Base-by-base conservation (phyloP, 192 early-diverging fungal species). In the Phlyctochytrium planicorne region DNA sequence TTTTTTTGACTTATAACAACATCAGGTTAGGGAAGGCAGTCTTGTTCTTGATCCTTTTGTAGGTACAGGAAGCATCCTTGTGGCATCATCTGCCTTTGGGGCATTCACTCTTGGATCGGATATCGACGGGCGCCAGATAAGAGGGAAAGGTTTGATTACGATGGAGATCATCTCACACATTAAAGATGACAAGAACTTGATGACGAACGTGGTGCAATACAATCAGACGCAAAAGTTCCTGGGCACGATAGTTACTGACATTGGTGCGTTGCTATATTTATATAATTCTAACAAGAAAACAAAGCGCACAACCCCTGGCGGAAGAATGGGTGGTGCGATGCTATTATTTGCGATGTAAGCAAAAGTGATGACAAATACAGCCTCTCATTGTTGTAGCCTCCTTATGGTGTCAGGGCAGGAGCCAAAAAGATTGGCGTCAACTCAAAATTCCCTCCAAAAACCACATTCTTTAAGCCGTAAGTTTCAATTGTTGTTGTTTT, bases 101-200 rank as follows among this genome's bases (percentile, higher is more conserved):
- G 88, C 93, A 0, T 91, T 79, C 69, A 93, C 94, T 0, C 74
- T 97, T 67, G 97, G 97, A 2, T 88, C 93, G 2, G 97, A 99
- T 82, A 99, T 99, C 70, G 95, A 99, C 67, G 97, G 97, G 17
- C 86, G 95, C 52, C 95, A 99, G 80, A 97, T 99, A 53, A 80
- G 97, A 24, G 97, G 97, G 3, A 93, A 92, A 52, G 82, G 86
- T 63, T 36, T 27, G 6, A 20, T 47, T 47, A 47, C 40, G 40
- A 47, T 47, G 40, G 40, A 6, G 20, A 47, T 47, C 6, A 47
- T 47, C 6, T 6, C 20, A 20, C 20, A 20, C 6, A 14, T 47
- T n/a, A n/a, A n/a, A 47, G 40, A 70, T 63, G 62, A 66, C 23
- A 52, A 68, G 23, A 75, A 64, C 56, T 80, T 79, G 29, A 57